Conservation (phyloP, 2,329 filamentous ascomycete species). For the Microdochium nivale region DNA sequence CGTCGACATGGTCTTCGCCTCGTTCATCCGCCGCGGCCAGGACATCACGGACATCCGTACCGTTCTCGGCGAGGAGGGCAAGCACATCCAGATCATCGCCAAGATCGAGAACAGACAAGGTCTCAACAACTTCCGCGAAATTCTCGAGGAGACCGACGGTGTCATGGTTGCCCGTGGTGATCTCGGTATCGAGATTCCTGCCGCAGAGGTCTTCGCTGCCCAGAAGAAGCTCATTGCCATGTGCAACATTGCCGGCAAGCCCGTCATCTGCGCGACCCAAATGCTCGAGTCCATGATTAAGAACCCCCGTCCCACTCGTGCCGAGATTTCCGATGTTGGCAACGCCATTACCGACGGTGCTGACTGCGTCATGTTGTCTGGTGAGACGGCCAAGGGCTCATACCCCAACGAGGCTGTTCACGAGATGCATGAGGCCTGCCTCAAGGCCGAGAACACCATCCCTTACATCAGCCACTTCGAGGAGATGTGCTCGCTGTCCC, state of each 20-base stretch:
- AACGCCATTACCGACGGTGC: conserved; percentile 97
- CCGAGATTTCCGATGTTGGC: conserved; percentile 96
- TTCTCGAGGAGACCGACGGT: conserved; percentile 91
- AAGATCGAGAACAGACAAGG: conserved; percentile 99
- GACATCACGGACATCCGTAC: conserved; percentile 89
- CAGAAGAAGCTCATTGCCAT: conserved; percentile 99
- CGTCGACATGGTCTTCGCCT: conserved; percentile 98
- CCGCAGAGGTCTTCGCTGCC: conserved; percentile 95
- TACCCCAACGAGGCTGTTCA: conserved; percentile 88
- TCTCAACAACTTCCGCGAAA: conserved; percentile 99
- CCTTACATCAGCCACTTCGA: conserved; percentile 96
- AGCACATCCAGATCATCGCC: conserved; percentile 97
- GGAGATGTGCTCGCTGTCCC: conserved; percentile 77
- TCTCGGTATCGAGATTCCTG: conserved; percentile 95
- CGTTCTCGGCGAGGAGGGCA: conserved; percentile 83
- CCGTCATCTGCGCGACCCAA: conserved; percentile 96
- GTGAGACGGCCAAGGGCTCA: conserved; percentile 95
- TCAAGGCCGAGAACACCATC: conserved; percentile 94
- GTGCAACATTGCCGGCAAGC: conserved; percentile 99
- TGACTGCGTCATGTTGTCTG: conserved; percentile 99
- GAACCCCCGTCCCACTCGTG: conserved; percentile 95
- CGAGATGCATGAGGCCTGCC: conserved; percentile 98
- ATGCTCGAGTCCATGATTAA: conserved; percentile 99
- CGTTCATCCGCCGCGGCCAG: conserved; percentile 89
- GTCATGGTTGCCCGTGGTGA: conserved; percentile 99